phyloP scores from a whole-genome alignment of 225 moss, liverwort and hornwort genomes.

The Sphagnum tenellum region DNA sequence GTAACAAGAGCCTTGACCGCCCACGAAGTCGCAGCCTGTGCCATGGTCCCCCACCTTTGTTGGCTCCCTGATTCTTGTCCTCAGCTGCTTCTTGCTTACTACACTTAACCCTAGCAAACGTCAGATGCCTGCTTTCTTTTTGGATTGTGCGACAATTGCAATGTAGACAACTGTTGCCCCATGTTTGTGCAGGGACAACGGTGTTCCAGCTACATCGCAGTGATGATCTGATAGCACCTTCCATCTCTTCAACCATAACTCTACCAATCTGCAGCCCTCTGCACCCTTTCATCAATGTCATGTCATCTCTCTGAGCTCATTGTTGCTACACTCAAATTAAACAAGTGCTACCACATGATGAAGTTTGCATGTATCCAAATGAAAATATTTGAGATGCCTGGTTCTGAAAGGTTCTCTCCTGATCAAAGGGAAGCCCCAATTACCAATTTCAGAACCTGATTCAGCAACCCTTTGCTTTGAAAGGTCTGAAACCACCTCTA shows the following conservation, averaged over 20 bases:
- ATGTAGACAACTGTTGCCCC: slow-evolving; percentile 2
- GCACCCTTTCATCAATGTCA: slow-evolving; percentile 15
- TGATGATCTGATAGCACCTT: slow-evolving; percentile 3
- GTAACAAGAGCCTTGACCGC: slow-evolving; percentile 35
- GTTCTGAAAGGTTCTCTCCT: too few species aligned
- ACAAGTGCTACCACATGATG: too few species aligned
- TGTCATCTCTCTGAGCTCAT: slow-evolving; percentile 9
- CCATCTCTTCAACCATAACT: slow-evolving; percentile 2
- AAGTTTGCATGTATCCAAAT: too few species aligned
- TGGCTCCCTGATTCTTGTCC: slow-evolving; percentile 27
- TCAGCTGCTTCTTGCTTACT: slow-evolving; percentile 26
- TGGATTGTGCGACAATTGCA: slow-evolving; percentile 3
- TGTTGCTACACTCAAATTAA: too few species aligned
- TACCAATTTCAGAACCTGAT: too few species aligned
- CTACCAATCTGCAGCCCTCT: slow-evolving; percentile 35
- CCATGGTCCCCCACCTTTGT: slow-evolving; percentile 13
- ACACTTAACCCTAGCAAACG: slow-evolving; percentile 11
- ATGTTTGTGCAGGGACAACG: slow-evolving; percentile 2
- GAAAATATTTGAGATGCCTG: too few species aligned
- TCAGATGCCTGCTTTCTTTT: slow-evolving; percentile 3
- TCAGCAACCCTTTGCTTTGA: too few species aligned
- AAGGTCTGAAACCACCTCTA: too few species aligned
- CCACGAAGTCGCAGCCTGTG: slow-evolving; percentile 37
- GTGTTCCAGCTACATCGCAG: slow-evolving; percentile 4
- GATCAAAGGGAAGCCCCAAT: too few species aligned